Evolutionary conservation across 2,329 filamentous ascomycete genomes (phyloP), one percentile per base, ranked within the genome.

Genomic region (Alternaria brassicicola): DNA sequence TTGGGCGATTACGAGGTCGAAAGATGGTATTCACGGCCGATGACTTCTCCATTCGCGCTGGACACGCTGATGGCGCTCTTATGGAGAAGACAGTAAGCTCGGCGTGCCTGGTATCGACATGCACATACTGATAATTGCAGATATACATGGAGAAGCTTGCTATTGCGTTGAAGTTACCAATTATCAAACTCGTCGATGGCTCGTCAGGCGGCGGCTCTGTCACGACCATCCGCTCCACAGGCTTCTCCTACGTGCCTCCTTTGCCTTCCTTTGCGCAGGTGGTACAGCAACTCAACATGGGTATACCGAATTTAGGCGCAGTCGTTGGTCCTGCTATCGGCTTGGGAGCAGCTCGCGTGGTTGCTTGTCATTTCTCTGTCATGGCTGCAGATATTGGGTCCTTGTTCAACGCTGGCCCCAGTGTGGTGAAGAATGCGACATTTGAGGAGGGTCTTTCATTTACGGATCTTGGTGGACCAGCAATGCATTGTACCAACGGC

Each of bases 141-240:
- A 73, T 86, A 21, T 88, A 88, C 65, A 81, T 86, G 69, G 87
- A 89, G 74, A 87, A 88, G 66, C 71, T 89, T 26, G 84, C 85
- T 0, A 73, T 89, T 36, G 79, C 82, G 6, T 65, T 88, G 55
- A 82, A 83, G 39, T 51, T 88, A 5, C 87, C 87, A 0, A 86
- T 88, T 41, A 73, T 89, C 5, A 89, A 89, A 66, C 78, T 89
- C 6, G 86, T 88, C 1, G 87, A 89, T 72, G 87, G 87, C 0
- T 85, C 82, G 21, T 87, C 84, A 0, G 87, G 87, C 1, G 86
- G 87, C 26, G 86, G 87, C 0, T 85, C 82, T 13, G 85, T 89
- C 1, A 88, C 85, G 0, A 85, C 82, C 0, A 88, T 88, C 52
- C 78, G 77, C 43, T 81, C 78, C 21, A 77, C 76, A 1, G 85